A percentile compares a stretch with the other conserved stretches of the same genome.
These are phyloP conservation scores for Exophiala viscosa DNA, from an alignment of 2,329 filamentous ascomycete species.

Conservation along the genomic window DNA sequence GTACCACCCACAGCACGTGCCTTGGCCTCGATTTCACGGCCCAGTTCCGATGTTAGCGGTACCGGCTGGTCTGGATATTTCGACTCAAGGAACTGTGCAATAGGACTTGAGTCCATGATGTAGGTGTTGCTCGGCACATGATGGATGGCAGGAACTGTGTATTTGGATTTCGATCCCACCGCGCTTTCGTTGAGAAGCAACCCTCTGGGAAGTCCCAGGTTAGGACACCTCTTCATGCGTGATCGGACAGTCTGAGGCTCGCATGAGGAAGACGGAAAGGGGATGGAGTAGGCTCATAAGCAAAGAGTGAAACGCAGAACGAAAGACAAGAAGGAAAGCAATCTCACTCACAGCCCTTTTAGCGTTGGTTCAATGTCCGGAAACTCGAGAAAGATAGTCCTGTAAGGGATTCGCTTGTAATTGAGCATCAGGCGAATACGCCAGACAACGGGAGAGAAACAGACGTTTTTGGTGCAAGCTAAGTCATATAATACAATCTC, in stretches of 20 bases:
- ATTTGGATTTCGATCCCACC: conserved; percentile 28
- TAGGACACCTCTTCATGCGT: conserved; percentile 5
- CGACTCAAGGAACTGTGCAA: conserved; percentile 41
- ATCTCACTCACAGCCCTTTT: conserved; percentile 37
- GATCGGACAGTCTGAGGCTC: background rate
- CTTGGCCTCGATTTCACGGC: conserved; percentile 33
- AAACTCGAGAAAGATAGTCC: conserved; percentile 42
- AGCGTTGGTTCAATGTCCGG: conserved; percentile 43
- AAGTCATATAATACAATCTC: conserved; percentile 43
- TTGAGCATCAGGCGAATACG: conserved; percentile 45
- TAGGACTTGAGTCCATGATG: conserved; percentile 41
- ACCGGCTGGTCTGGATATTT: conserved; percentile 39
- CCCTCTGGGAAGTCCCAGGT: conserved; percentile 23
- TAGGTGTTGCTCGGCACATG: conserved; percentile 39
- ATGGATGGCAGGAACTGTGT: conserved; percentile 43
- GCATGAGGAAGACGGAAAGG: background rate
- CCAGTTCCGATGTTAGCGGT: conserved; percentile 36
- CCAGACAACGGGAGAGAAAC: conserved; percentile 44
- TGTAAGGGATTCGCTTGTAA: conserved; percentile 42
- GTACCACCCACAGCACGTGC: conserved; percentile 32
- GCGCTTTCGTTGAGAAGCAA: conserved; percentile 27
- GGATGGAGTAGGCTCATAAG: background rate
- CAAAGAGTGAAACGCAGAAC: conserved; percentile 12
- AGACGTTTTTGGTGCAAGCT: conserved; percentile 39
- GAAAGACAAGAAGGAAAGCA: conserved; percentile 1